These are phyloP conservation scores for Aspergillus hancockii DNA, from an alignment of 495 filamentous ascomycete genomes.

Conservation along the genomic window DNA sequence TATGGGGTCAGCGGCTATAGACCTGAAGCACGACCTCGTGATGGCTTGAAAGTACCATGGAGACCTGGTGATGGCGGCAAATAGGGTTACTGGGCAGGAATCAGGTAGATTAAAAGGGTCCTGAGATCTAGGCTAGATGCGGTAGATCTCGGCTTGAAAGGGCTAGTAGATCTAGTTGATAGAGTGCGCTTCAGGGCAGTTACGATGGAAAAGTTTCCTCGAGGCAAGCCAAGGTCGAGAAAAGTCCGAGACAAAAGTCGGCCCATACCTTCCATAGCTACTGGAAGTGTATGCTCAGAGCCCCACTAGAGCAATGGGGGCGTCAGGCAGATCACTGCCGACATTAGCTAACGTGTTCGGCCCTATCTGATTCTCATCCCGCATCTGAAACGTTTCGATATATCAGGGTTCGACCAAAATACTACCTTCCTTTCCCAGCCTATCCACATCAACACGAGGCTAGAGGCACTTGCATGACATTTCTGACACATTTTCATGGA, in stretches of 20 bases:
- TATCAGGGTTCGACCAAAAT: neutral
- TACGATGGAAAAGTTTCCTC: too few relatives aligned
- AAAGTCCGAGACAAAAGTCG: neutral
- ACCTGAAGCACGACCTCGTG: neutral
- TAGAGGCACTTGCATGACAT: neutral
- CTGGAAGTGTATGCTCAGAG: neutral
- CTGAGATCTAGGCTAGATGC: neutral
- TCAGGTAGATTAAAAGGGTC: neutral
- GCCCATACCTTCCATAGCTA: neutral
- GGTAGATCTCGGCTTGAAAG: neutral
- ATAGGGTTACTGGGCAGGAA: neutral
- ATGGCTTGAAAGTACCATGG: neutral
- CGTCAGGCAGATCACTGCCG: neutral
- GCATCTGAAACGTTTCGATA: neutral
- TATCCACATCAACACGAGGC: neutral
- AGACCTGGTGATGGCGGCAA: neutral
- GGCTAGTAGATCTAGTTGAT: neutral
- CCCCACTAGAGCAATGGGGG: neutral
- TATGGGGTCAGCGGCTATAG: constrained; percentile 1
- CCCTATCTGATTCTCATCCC: neutral
- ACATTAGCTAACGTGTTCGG: neutral
- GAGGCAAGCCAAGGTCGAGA: neutral
- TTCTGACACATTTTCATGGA: neutral
- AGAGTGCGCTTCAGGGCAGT: neutral
- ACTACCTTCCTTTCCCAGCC: neutral